Evolutionary conservation across 345 rosid species (phyloP), one percentile per base, ranked within the genome.

Genomic region (Anastatica hierochuntica): DNA sequence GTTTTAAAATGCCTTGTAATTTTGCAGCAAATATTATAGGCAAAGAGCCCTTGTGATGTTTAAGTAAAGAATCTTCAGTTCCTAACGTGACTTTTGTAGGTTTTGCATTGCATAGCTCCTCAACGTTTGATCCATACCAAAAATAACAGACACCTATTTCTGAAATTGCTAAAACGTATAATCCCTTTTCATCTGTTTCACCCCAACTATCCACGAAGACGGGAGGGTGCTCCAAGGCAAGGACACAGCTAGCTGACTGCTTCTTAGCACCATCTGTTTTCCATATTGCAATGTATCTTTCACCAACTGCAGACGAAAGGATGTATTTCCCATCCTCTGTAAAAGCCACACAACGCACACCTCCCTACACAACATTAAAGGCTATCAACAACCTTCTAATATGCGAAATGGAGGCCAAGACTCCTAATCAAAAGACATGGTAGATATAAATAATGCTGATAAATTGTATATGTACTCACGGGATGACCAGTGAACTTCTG

Each of bases 401-500:
- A 11, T 34, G 7, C 11, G 7, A 16, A 43, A 16, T 8, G 13
- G 36, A 43, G 37, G 46, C n/a, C n/a, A 6, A 52, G 13, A 10
- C 9, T 44, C 34, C 23, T 12, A 52, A 7, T n/a, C n/a, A 10
- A 24, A 35, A 43, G 37, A 50, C 55, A 11, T 31, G 29, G 40
- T 29, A 27, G 18, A 58, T 13, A 51, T 10, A 23, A 11, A 8
- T 15, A 34, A 38, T 10, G 19, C 35, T 0, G 1, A 7, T 0
- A 13, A 21, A 18, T 14, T 16, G 52, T 27, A 15, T 8, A 33
- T 29, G 36, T 24, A 79, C 94, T 82, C 80, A 85, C 94, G 35
- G 98, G 95, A 67, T 88, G 98, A 57, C 96, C 98, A 54, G 88
- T 66, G 71, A 88, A 90, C 71, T 87, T 88, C 70, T 88, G 95